phyloP scores from a whole-genome alignment of 164 flowering plant species.

The Magnolia kwangsiensis region DNA sequence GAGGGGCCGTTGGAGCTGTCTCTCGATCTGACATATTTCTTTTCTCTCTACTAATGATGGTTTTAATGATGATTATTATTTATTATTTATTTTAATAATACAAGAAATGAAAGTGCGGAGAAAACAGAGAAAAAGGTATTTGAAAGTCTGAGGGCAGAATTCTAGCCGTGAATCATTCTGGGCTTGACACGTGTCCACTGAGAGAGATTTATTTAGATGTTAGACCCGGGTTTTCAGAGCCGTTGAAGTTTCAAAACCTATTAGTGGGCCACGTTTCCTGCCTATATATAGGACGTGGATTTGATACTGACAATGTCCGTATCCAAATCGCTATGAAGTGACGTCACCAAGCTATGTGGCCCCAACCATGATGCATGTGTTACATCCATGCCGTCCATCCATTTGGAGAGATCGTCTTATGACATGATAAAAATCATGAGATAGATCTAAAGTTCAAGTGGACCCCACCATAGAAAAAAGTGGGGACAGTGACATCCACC shows the following conservation, averaged over 20 bases:
- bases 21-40: conserved; percentile 5
- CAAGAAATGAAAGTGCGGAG: not conserved
- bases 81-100: not conserved
- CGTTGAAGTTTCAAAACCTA: not conserved
- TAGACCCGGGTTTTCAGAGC: not conserved
- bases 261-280: too few species aligned
- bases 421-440: too few species aligned
- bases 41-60: conserved; percentile 3
- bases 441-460: too few species aligned
- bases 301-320: too few species aligned
- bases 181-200: not conserved
- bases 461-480: too few species aligned
- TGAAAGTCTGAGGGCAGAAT: not conserved
- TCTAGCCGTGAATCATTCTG: not conserved
- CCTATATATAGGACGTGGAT: too few species aligned
- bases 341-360: too few species aligned
- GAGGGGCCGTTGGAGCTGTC: not conserved
- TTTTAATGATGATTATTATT: not conserved
- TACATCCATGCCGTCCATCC: too few species aligned
- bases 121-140: not conserved
- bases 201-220: not conserved
- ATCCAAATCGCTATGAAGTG: too few species aligned
- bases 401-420: too few species aligned
- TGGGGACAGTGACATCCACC: too few species aligned
- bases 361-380: too few species aligned